phyloP scores from a whole-genome alignment of 2,329 filamentous ascomycete genomes.

The Monosporascus sp. region DNA sequence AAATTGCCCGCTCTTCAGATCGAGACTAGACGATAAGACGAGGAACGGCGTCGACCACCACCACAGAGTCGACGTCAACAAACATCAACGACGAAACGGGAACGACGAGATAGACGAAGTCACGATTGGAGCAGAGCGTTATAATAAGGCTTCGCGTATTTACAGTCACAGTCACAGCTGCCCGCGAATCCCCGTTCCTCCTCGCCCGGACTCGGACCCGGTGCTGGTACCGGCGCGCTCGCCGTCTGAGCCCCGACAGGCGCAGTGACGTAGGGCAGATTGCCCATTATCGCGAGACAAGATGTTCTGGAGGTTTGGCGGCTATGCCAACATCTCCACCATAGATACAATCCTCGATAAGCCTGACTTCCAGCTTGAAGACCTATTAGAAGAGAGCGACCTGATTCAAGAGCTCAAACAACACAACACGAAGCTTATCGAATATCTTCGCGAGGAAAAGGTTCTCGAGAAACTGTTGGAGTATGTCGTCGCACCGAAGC shows the following conservation, averaged over 20 bases:
- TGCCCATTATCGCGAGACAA: slow-evolving; percentile 38
- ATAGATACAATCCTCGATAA: slow-evolving; percentile 97
- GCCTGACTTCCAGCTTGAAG: slow-evolving; percentile 90
- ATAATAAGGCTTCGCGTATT: neutral
- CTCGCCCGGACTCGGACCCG: neutral
- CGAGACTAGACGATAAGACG: too few species aligned
- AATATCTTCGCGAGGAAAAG: slow-evolving; percentile 85
- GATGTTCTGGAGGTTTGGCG: slow-evolving; percentile 99
- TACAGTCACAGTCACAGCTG: neutral
- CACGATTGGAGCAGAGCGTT: neutral
- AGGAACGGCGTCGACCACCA: too few species aligned
- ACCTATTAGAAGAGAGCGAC: slow-evolving; percentile 92
- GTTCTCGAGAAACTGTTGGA: slow-evolving; percentile 81
- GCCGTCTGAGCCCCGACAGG: slow-evolving; percentile 7
- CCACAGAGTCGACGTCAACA: too few species aligned
- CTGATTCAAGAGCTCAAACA: slow-evolving; percentile 97
- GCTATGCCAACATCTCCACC: slow-evolving; percentile 94
- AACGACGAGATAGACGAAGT: too few species aligned
- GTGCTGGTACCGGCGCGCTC: slow-evolving; percentile 9
- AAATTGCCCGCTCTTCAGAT: too few species aligned
- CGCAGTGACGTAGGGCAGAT: slow-evolving; percentile 16
- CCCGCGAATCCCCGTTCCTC: neutral
- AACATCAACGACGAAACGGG: too few species aligned
- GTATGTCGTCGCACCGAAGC: slow-evolving; percentile 81
- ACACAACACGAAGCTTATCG: slow-evolving; percentile 95